Evolutionary conservation across 192 early-diverging fungal genomes (phyloP), one percentile per base, ranked within the genome.

Genomic region (Coemansia sp.): DNA sequence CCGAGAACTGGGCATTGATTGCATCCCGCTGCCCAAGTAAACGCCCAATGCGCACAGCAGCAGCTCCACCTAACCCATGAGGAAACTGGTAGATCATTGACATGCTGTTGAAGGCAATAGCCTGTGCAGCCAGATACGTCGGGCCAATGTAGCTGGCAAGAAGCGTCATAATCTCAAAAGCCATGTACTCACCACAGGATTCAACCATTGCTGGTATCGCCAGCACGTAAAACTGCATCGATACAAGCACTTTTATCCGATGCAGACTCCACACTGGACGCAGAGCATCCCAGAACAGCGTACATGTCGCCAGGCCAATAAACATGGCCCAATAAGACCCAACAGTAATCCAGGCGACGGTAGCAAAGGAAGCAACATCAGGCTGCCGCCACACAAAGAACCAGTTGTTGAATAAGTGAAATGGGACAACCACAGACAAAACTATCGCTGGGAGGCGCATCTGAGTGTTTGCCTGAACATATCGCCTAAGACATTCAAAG

Each of bases 401-500:
- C 68, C 92, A 98, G 68, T 95, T 92, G 44, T 92, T 69, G 28
- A 92, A 51, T 5, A 89, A 57, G 64, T 81, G 78, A 7, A 75
- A 34, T 3, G 62, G 72, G n/a, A 58, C 66, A 18, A 68, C 73
- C 3, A 49, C 58, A 0, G 63, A 62, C 7, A 81, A 62, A 7
- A 68, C 69, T 47, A 69, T 38, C 19, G 78, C 61, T 2, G 82
- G 84, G 0, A 93, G 88, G 19, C 87, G 82, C 95, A 98, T 95
- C 68, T 70, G 67, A 4, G 87, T 91, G 75, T 97, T 95, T 4
- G 88, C 88, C 69, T 96, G 91, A 21, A 95, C 74, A 65, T 84
- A 97, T 56, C 92, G 84, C 56, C 92, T 92, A n/a, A 93, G 71
- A 61, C 90, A 91, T 65, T 96, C 94, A 82, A 90, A 89, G 14